Conservation (phyloP, 768 basidiomycete genomes). For the Hypsizygus marmoreus region DNA sequence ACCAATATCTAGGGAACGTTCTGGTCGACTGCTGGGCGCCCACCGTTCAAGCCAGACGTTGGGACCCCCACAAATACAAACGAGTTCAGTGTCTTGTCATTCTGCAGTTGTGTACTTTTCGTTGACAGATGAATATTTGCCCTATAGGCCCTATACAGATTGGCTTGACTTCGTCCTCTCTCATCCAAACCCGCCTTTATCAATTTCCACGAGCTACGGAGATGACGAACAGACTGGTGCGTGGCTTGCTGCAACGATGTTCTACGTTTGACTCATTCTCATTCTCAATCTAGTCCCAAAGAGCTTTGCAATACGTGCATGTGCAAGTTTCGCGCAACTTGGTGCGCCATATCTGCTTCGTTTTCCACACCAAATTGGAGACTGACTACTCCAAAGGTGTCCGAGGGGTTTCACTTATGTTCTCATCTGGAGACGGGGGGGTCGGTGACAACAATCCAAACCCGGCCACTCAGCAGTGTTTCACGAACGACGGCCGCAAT, state of each 20-base stretch:
- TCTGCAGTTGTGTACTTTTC: not conserved
- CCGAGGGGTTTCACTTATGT: conserved; percentile 62
- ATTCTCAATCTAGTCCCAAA: conserved; percentile 46
- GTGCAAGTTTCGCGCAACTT: conserved; percentile 60
- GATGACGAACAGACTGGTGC: conserved; percentile 69
- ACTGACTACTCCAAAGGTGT: conserved; percentile 38
- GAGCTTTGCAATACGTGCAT: conserved; percentile 54
- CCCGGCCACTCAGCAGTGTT: conserved; percentile 52
- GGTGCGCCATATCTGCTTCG: conserved; percentile 32
- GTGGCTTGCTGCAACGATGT: not conserved
- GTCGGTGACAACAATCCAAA: conserved; percentile 61
- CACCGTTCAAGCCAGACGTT: conserved; percentile 55
- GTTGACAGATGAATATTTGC: not conserved
- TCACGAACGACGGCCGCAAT: conserved; percentile 61
- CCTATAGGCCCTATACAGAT: conserved; percentile 34
- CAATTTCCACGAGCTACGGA: conserved; percentile 69
- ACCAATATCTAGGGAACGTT: conserved; percentile 43
- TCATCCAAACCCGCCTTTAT: conserved; percentile 47
- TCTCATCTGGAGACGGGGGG: conserved; percentile 66
- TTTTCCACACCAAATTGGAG: not conserved
- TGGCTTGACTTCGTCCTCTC: conserved; percentile 61
- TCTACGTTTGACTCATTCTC: not conserved
- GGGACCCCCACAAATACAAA: conserved; percentile 37
- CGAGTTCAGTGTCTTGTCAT: conserved; percentile 27
- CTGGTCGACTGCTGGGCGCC: conserved; percentile 62